A percentile compares a stretch with the other conserved stretches of the same genome.
Evolutionary conservation across 2,329 filamentous ascomycete species (phyloP).

Genomic region (Monosporascus sp.): DNA sequence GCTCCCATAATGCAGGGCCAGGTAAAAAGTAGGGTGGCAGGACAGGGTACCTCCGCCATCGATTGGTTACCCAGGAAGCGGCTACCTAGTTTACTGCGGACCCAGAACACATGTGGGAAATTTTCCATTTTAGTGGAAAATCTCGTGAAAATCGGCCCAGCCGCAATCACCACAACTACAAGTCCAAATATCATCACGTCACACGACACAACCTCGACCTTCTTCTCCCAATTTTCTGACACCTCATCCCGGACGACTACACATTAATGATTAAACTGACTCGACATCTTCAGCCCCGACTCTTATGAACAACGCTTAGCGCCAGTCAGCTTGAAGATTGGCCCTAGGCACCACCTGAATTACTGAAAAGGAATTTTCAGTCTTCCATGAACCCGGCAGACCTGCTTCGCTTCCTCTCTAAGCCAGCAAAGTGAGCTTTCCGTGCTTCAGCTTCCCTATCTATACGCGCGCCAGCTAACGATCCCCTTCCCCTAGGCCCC

Average conservation of each 20-base stretch:
- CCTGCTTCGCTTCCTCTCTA: conserved; percentile 87
- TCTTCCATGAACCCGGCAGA: conserved; percentile 88
- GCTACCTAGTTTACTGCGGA: background rate
- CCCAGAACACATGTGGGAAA: background rate
- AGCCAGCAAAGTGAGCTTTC: conserved; percentile 78
- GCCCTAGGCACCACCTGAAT: conserved; percentile 15
- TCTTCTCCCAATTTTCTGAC: background rate
- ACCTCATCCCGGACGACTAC: background rate
- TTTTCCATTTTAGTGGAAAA: background rate
- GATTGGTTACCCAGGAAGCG: background rate
- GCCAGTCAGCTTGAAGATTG: background rate
- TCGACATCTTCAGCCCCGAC: background rate
- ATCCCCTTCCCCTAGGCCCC: conserved; percentile 43
- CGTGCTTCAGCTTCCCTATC: conserved; percentile 2
- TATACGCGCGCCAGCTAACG: background rate
- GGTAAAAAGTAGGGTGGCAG: background rate
- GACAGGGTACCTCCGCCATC: background rate
- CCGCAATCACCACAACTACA: background rate
- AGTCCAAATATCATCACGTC: background rate
- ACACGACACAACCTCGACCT: background rate
- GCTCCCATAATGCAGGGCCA: no score
- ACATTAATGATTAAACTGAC: background rate
- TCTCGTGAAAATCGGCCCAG: background rate
- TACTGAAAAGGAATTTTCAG: conserved; percentile 22
- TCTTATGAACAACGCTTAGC: background rate